These are phyloP conservation scores for Candida michaelii DNA, from an alignment of 805 yeast species.

Conservation along the genomic window DNA sequence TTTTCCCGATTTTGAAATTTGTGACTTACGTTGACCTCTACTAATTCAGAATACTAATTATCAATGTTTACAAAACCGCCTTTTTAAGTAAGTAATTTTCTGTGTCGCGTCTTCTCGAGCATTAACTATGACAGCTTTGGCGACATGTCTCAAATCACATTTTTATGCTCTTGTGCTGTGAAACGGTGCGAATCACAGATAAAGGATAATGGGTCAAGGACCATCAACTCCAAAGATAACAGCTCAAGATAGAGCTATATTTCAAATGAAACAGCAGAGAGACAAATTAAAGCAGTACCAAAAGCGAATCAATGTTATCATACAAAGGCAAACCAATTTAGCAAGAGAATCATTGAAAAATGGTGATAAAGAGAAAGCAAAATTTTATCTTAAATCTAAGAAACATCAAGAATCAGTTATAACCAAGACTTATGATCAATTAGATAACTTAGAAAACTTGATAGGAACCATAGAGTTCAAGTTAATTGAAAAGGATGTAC, in stretches of 20 bases:
- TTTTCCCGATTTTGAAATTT: slow-evolving; percentile 6
- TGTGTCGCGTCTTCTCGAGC: no score
- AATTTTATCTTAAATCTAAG: slow-evolving; percentile 67
- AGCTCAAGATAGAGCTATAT: slow-evolving; percentile 79
- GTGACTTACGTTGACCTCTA: background rate
- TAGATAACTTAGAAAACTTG: slow-evolving; percentile 75
- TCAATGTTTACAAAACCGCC: slow-evolving; percentile 10
- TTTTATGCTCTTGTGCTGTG: background rate
- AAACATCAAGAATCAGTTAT: slow-evolving; percentile 81
- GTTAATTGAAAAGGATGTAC: slow-evolving; percentile 79
- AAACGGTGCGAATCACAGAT: background rate
- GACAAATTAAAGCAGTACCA: slow-evolving; percentile 80
- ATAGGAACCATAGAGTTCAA: slow-evolving; percentile 85
- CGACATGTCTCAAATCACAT: no score
- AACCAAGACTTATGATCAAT: slow-evolving; percentile 69
- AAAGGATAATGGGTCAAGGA: slow-evolving; percentile 39
- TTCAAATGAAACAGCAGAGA: slow-evolving; percentile 84
- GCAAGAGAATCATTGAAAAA: slow-evolving; percentile 56
- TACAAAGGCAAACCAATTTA: slow-evolving; percentile 58
- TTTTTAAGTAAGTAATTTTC: slow-evolving; percentile 6
- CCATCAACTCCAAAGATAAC: slow-evolving; percentile 61
- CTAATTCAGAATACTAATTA: slow-evolving; percentile 4
- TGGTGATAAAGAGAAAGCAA: slow-evolving; percentile 60
- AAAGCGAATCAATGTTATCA: slow-evolving; percentile 53
- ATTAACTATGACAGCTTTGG: no score